Base-by-base conservation (phyloP, 176 grass and related monocot genomes). In the Coix lacrymajobi region DNA sequence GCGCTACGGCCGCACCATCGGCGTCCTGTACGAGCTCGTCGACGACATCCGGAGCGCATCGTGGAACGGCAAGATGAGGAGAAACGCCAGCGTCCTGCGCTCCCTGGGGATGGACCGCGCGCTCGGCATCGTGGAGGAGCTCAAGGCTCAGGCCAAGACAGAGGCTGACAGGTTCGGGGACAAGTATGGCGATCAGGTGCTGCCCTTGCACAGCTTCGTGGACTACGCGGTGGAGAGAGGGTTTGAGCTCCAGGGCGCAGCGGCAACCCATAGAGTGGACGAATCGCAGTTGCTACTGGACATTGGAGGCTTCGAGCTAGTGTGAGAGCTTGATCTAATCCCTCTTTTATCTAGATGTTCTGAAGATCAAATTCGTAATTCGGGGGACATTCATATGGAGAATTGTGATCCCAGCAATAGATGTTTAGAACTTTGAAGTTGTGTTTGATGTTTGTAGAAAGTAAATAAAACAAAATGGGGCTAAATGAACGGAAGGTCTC, bases 1-100 rank as follows among this genome's bases (percentile, higher is more conserved):
- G 30, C 79, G 83, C 24, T 99, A 96, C 17, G 96, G 96, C 44
- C 88, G 93, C 45, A 85, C 93, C 7, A 89, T 99, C 32, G 96
- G 96, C 33, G 93, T 99, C 38, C 89, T 99, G 8, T 99, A 99
- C 41, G 81, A 99, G 83, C 87, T 99, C 33, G 91, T 92, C 28
- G 91, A 90, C 82, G 96, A 99, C 81, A 34, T 96, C n/a, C 77
- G 92, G 73, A 96, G 83, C 91, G 91, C 90, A 34, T 91, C 92
- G 9, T 74, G 76, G 11, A 61, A 94, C 4, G 89, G 91, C 29
- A 96, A 93, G 91, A 92, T 96, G 93, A 86, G 87, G 76, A 93
- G 93, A 33, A 98, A 98, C 51, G 87, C 93, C 7, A 96, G 93
- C 76, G 80, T 77, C 12, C 76, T 99, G 69, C 83, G 82, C 41